phyloP scores from a whole-genome alignment of 129 eudicot genomes.

The Cynara cardunculus region DNA sequence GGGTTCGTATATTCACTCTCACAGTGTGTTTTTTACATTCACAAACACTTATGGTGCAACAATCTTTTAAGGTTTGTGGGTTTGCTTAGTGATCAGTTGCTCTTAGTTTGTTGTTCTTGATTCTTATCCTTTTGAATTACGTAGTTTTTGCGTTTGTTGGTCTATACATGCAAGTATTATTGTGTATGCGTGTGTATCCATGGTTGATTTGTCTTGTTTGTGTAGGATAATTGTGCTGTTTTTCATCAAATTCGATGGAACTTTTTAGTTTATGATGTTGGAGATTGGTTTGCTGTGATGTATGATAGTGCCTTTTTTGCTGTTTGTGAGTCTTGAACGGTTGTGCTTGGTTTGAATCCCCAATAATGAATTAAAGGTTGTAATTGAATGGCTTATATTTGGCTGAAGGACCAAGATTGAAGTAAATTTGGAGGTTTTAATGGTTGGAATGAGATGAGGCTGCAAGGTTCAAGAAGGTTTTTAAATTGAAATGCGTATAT shows the following conservation, averaged over 20 bases:
- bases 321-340: background rate
- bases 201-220: background rate
- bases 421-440: background rate
- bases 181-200: background rate
- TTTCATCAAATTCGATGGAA: background rate
- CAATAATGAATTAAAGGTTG: background rate
- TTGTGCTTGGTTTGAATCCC: background rate
- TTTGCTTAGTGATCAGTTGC: background rate
- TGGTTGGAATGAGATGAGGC: background rate
- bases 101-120: background rate
- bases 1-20: background rate
- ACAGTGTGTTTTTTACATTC: background rate
- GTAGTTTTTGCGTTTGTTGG: background rate
- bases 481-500: too few species aligned
- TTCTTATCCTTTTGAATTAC: background rate
- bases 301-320: background rate
- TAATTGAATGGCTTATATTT: background rate
- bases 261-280: background rate
- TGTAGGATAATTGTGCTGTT: background rate
- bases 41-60: background rate
- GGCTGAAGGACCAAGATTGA: too few species aligned
- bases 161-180: background rate
- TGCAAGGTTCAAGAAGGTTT: too few species aligned
- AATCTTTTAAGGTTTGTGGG: constrained; percentile 16
- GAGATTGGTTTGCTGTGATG: background rate